Evolutionary conservation across 257 asterid species (phyloP), one percentile per base, ranked within the genome.

Genomic region (Lavandula angustifolia): DNA sequence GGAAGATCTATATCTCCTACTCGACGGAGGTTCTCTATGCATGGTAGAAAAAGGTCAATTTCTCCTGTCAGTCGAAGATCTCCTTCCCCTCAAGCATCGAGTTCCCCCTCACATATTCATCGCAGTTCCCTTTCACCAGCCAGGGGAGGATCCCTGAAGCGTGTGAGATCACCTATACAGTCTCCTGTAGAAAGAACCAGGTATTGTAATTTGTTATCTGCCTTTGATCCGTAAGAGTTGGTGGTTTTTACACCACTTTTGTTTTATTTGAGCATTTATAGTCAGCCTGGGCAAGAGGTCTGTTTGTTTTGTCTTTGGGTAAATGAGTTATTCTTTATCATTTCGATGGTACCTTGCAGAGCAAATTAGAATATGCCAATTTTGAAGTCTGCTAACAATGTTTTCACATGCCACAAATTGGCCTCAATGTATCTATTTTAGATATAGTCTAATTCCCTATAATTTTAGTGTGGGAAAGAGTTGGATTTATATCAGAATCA

Each of bases 141-240:
- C 22, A 49, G 78, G 73, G 76, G 85, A 74, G 82, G 64, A 66
- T 79, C 89, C 22, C 72, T 60, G 9, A 81, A 70, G 71, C 75
- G 56, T 33, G 62, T 13, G 27, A 84, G 77, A 62, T 87, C 96
- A 55, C 89, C 84, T 59, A 40, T 66, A 51, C 78, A 54, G 53
- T 86, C 95, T 76, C 79, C 81, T 69, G 76, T 78, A 53, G 87
- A 54, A 74, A 85, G 83, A 61, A 76, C 62, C 75, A 92, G 99
- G 99, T 92, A 79, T n/a, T 18, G 40, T 40, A 16, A 7, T 59
- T 49, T 68, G 61, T 59, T 70, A 44, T 34, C 42, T 46, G 16
- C 64, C 37, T 44, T 49, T 50, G 14, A 16, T 49, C 54, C 33
- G 32, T 43, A 32, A 42, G 53, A 64, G 61, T 73, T 51, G 44